Conservation (phyloP, 371 early-diverging fungal genomes). For the Mucor lusitanicus region DNA sequence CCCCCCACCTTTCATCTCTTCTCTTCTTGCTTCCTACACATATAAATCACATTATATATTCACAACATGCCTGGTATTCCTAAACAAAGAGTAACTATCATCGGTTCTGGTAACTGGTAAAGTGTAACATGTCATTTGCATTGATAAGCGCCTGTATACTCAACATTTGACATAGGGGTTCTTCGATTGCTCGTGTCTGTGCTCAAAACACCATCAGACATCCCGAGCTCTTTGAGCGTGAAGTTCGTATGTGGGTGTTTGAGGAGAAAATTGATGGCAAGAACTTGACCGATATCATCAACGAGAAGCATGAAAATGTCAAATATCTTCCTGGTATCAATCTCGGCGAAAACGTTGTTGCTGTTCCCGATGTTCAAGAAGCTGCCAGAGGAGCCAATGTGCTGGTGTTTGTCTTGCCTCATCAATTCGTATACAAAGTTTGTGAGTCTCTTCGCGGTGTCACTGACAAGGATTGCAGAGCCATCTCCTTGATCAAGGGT, state of each 20-base stretch:
- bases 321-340: slow-evolving; percentile 91
- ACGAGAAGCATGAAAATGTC: slow-evolving; percentile 91
- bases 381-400: slow-evolving; percentile 80
- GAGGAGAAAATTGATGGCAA: slow-evolving; percentile 85
- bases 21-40: not conserved
- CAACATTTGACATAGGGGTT: slow-evolving; percentile 56
- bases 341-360: slow-evolving; percentile 90
- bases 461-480: slow-evolving; percentile 22
- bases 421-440: slow-evolving; percentile 84
- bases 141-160: slow-evolving; percentile 49
- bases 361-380: slow-evolving; percentile 75
- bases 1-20: not conserved
- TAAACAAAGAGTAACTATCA: slow-evolving; percentile 77
- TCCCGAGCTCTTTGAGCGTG: slow-evolving; percentile 70
- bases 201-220: slow-evolving; percentile 79
- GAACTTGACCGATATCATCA: slow-evolving; percentile 96
- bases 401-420: slow-evolving; percentile 94
- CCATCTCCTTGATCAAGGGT: slow-evolving; percentile 91
- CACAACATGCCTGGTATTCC: not conserved
- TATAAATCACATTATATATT: not conserved
- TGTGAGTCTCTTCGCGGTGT: slow-evolving; percentile 39
- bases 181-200: slow-evolving; percentile 93
- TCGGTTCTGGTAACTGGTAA: slow-evolving; percentile 96
- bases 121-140: not conserved
- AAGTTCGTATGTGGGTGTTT: slow-evolving; percentile 96